Conservation (phyloP, 1,284 basidiomycete genomes). For the Rhizoctonia solani region DNA sequence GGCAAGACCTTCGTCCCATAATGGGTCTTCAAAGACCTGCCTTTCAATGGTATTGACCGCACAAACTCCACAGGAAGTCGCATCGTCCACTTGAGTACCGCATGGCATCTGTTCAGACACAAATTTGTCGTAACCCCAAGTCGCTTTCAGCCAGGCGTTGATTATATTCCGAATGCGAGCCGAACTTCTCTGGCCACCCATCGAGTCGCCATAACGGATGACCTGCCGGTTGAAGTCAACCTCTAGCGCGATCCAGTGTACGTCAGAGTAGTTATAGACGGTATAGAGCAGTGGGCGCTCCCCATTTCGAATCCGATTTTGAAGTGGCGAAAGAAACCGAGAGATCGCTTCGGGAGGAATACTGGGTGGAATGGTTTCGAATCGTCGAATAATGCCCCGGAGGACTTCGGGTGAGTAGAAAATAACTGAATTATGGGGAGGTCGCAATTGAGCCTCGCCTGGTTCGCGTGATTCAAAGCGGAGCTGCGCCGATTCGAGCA, state of each 20-base stretch:
- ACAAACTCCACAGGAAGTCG: constrained; percentile 12
- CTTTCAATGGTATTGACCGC: background rate
- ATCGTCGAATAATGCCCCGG: background rate
- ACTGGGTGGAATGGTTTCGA: background rate
- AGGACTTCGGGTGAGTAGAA: background rate
- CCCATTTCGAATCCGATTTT: background rate
- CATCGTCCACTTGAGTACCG: background rate
- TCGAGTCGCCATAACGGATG: background rate
- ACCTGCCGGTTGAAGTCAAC: background rate
- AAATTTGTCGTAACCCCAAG: background rate
- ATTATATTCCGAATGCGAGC: background rate
- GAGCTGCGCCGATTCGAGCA: background rate
- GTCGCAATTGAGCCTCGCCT: background rate
- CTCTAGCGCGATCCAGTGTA: background rate
- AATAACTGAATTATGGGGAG: background rate
- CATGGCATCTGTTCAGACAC: background rate
- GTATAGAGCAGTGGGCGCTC: background rate
- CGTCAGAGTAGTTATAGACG: background rate
- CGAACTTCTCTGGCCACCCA: background rate
- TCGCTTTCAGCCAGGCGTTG: background rate
- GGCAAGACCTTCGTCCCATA: background rate
- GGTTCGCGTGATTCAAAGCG: too few relatives aligned
- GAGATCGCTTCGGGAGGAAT: too few relatives aligned
- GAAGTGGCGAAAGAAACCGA: background rate
- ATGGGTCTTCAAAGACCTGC: background rate